Evolutionary conservation across 495 filamentous ascomycete species (phyloP).

Genomic region (Sabuloglossum arenarium): DNA sequence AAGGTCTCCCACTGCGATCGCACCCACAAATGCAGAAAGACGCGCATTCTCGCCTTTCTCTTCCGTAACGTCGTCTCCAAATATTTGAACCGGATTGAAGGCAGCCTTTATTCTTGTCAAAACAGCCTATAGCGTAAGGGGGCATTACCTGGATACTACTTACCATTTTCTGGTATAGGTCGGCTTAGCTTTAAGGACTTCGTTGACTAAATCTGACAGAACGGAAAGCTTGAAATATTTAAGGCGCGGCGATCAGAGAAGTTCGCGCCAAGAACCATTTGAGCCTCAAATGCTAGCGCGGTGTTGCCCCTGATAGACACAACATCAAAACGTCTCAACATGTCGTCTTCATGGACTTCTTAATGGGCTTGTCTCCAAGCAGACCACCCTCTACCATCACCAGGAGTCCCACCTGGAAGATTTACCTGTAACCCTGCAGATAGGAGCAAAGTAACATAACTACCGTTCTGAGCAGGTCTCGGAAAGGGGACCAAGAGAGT

Average conservation of each 20-base stretch:
- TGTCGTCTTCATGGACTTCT: too few species aligned
- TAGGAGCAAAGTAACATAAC: too few species aligned
- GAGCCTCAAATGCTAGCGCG: not conserved
- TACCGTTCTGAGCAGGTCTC: too few species aligned
- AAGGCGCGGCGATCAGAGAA: not conserved
- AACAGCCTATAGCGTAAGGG: not conserved
- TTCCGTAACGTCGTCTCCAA: constrained; percentile 88
- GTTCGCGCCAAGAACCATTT: not conserved
- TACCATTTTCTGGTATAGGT: not conserved
- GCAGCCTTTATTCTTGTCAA: not conserved
- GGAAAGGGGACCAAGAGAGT: too few species aligned
- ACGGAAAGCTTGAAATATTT: not conserved
- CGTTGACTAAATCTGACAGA: not conserved
- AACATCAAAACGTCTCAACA: too few species aligned
- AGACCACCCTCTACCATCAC: too few species aligned
- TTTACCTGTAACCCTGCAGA: too few species aligned
- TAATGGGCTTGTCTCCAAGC: too few species aligned
- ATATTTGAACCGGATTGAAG: constrained; percentile 85
- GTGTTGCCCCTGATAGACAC: not conserved
- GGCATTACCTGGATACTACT: not conserved
- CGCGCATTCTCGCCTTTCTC: constrained; percentile 99
- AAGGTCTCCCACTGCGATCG: constrained; percentile 89
- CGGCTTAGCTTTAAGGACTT: not conserved
- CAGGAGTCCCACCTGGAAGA: too few species aligned
- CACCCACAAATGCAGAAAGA: constrained; percentile 88